Conservation (phyloP, 495 filamentous ascomycete species). For the Cryomyces antarcticus region DNA sequence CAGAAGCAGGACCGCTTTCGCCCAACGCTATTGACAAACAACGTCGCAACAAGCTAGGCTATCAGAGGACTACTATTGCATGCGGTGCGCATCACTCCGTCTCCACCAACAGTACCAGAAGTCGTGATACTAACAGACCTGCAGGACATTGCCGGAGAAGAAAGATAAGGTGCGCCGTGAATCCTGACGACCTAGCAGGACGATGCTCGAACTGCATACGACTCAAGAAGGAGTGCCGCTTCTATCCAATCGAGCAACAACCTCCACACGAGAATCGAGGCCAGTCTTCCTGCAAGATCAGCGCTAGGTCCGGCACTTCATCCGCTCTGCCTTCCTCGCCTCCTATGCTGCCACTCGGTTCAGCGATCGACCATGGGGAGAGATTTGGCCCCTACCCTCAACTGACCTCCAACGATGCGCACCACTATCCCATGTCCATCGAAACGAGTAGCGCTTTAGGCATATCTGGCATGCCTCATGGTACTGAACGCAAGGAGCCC, state of each 20-base stretch:
- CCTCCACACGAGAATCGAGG: slow-evolving; percentile 24
- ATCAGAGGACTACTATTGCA: slow-evolving; percentile 91
- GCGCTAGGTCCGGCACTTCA: slow-evolving; percentile 5
- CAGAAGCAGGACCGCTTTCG: neutral
- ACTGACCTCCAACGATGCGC: slow-evolving; percentile 2
- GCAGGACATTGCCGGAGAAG: slow-evolving; percentile 82
- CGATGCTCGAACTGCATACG: slow-evolving; percentile 93
- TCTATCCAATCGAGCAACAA: slow-evolving; percentile 79
- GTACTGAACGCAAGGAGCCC: too few species aligned
- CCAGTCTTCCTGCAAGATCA: slow-evolving; percentile 4
- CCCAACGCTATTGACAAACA: slow-evolving; percentile 48
- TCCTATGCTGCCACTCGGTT: neutral
- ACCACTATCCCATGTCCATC: neutral
- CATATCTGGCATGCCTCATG: too few species aligned
- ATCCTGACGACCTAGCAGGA: slow-evolving; percentile 54
- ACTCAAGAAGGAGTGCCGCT: slow-evolving; percentile 88
- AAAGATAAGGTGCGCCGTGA: slow-evolving; percentile 83
- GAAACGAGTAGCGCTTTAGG: neutral
- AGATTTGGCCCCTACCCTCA: neutral
- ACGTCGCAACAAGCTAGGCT: slow-evolving; percentile 78
- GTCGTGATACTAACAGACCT: slow-evolving; percentile 4
- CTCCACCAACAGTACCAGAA: slow-evolving; percentile 4
- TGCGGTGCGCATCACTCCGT: slow-evolving; percentile 41
- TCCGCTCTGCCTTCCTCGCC: slow-evolving; percentile 12
- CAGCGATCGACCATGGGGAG: neutral